phyloP scores from a whole-genome alignment of 768 basidiomycete genomes.

The Nevesoporus exiguus region DNA sequence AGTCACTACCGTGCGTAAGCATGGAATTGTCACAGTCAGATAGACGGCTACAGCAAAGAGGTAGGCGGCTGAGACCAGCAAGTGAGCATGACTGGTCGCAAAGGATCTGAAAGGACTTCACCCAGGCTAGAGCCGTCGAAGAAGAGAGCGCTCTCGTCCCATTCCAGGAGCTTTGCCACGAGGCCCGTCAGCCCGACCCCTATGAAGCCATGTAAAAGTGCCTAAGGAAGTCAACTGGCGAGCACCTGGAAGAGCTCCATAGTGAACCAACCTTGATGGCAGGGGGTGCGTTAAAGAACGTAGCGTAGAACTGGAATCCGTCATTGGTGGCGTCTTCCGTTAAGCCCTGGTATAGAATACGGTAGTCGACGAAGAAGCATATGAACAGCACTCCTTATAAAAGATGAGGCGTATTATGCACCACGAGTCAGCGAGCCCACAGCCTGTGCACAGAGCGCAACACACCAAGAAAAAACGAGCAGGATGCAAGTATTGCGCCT shows the following conservation, averaged over 20 bases:
- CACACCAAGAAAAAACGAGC: conserved; percentile 87
- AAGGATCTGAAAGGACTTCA: conserved; percentile 33
- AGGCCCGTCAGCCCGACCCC: conserved; percentile 74
- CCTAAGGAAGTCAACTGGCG: conserved; percentile 41
- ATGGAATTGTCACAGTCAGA: conserved; percentile 75
- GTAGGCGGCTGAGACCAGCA: conserved; percentile 54
- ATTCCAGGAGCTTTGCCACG: conserved; percentile 74
- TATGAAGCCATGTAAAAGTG: conserved; percentile 81
- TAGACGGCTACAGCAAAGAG: conserved; percentile 78
- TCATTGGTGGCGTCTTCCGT: conserved; percentile 66
- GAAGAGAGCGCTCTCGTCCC: conserved; percentile 92
- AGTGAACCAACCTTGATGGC: conserved; percentile 75
- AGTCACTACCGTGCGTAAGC: conserved; percentile 69
- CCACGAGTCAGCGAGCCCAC: not conserved
- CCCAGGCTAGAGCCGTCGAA: conserved; percentile 91
- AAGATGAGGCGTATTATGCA: not conserved
- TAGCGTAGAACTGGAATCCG: conserved; percentile 86
- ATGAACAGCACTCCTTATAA: conserved; percentile 72
- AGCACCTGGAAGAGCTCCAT: not conserved
- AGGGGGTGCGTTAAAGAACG: conserved; percentile 89
- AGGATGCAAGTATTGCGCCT: conserved; percentile 82
- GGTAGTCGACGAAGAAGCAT: conserved; percentile 85
- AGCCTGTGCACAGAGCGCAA: conserved; percentile 21
- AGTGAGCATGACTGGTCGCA: conserved; percentile 11
- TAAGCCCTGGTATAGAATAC: conserved; percentile 67